Evolutionary conservation across 352 stramenopile genomes (phyloP).

Genomic region (Phytophthora fragariae): DNA sequence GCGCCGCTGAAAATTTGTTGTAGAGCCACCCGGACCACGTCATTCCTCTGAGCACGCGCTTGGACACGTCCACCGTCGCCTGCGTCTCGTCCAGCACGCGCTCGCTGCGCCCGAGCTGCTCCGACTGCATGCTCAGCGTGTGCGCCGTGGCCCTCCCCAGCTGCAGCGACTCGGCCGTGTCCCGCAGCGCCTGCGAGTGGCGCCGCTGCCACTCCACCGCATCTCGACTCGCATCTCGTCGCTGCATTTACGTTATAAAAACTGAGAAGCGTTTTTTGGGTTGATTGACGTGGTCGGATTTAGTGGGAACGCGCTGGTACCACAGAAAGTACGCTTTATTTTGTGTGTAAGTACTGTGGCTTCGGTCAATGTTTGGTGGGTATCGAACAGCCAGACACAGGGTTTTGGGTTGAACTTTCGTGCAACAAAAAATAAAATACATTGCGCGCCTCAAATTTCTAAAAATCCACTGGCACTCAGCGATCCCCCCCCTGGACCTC

Average conservation of each 20-base stretch:
- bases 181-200: conserved; percentile 59
- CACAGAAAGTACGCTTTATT: too few species aligned
- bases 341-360: too few species aligned
- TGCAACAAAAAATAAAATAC: too few species aligned
- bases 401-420: too few species aligned
- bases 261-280: neutral
- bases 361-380: too few species aligned
- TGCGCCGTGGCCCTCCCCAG: conserved; percentile 65
- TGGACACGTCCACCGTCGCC: conserved; percentile 62
- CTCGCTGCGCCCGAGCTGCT: conserved; percentile 70
- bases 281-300: conserved; percentile 16
- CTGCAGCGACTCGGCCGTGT: conserved; percentile 59
- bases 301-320: neutral
- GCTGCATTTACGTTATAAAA: conserved; percentile 4
- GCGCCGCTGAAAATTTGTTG: conserved; percentile 65
- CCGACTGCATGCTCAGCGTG: conserved; percentile 70
- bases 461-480: too few species aligned
- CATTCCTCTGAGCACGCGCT: conserved; percentile 71
- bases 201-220: conserved; percentile 42
- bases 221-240: neutral
- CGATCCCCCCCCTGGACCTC: too few species aligned
- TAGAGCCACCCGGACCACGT: conserved; percentile 86
- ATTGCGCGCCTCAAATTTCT: too few species aligned
- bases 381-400: too few species aligned
- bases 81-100: conserved; percentile 66